Percentiles rank a stretch among this genome's conserved stretches.
These are phyloP conservation scores for Cladosporium velox DNA, from an alignment of 2,329 filamentous ascomycete species.

Conservation along the genomic window DNA sequence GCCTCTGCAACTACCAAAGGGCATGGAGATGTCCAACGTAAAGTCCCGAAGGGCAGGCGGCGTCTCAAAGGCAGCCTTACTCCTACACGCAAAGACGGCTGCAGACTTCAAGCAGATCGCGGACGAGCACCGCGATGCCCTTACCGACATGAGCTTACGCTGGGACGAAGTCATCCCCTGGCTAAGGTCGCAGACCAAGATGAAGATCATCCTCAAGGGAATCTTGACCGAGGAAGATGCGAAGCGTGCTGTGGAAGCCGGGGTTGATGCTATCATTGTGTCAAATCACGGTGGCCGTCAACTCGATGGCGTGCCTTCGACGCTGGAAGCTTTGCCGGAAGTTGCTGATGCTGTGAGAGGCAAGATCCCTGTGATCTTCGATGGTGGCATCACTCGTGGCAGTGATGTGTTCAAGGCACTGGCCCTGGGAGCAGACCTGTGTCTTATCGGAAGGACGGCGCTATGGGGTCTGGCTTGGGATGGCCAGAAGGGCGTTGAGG, in stretches of 20 bases:
- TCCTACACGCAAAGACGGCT: conserved; percentile 29
- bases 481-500: conserved; percentile 24
- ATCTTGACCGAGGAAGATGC: conserved; percentile 46
- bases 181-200: conserved; percentile 46
- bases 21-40: conserved; percentile 31
- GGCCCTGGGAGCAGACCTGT: conserved; percentile 48
- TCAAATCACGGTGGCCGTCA: conserved; percentile 42
- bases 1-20: conserved; percentile 23
- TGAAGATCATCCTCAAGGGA: conserved; percentile 54
- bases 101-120: conserved; percentile 26
- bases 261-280: conserved; percentile 50
- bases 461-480: conserved; percentile 25
- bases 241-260: conserved; percentile 47
- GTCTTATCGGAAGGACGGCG: conserved; percentile 36
- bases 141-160: conserved; percentile 23
- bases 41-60: conserved; percentile 16
- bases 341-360: conserved; percentile 52
- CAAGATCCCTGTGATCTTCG: conserved; percentile 60
- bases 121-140: conserved; percentile 19
- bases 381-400: conserved; percentile 57
- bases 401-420: conserved; percentile 60
- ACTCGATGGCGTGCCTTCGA: conserved; percentile 20
- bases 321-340: conserved; percentile 36
- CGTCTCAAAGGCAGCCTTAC: conserved; percentile 22
- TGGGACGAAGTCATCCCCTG: conserved; percentile 56